phyloP scores from a whole-genome alignment of 176 grass and related monocot species.

The Oryza meridionalis region DNA sequence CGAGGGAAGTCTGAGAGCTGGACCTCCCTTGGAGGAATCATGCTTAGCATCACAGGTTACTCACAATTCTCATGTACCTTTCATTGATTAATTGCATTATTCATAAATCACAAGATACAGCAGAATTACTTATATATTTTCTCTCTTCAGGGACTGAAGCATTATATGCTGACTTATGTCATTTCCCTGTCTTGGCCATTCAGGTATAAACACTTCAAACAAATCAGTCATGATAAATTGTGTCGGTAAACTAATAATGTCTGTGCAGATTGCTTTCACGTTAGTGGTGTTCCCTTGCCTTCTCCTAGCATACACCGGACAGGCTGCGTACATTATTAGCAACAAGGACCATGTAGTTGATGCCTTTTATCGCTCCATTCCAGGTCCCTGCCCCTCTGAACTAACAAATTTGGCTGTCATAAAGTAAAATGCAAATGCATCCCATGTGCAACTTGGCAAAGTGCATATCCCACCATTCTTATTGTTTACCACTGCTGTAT shows the following conservation, averaged over 20 bases:
- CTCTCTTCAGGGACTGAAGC: slow-evolving; percentile 79
- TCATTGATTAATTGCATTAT: slow-evolving; percentile 20
- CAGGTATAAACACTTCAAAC: slow-evolving; percentile 48
- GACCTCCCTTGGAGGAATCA: slow-evolving; percentile 87
- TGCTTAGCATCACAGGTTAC: slow-evolving; percentile 89
- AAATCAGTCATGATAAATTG: slow-evolving; percentile 25
- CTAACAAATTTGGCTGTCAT: slow-evolving; percentile 13
- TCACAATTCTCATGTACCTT: slow-evolving; percentile 21
- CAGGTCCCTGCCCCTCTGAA: slow-evolving; percentile 49
- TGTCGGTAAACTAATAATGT: slow-evolving; percentile 30
- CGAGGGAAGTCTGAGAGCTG: slow-evolving; percentile 56
- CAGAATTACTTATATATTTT: slow-evolving; percentile 35
- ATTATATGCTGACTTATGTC: slow-evolving; percentile 89
- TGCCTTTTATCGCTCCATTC: slow-evolving; percentile 83
- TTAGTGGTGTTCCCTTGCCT: slow-evolving; percentile 83
- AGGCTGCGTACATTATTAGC: slow-evolving; percentile 74
- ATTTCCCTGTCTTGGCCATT: slow-evolving; percentile 86
- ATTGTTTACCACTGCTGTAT: slow-evolving; percentile 20
- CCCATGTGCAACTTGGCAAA: slow-evolving; percentile 20
- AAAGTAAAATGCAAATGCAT: slow-evolving; percentile 24
- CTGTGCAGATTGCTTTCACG: slow-evolving; percentile 76
- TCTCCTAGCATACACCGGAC: slow-evolving; percentile 85
- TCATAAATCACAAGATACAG: slow-evolving; percentile 17
- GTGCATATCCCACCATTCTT: slow-evolving; percentile 30
- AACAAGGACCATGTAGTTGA: slow-evolving; percentile 65